Conservation (phyloP, 2,329 filamentous ascomycete genomes). For the Pseudocercospora musae region DNA sequence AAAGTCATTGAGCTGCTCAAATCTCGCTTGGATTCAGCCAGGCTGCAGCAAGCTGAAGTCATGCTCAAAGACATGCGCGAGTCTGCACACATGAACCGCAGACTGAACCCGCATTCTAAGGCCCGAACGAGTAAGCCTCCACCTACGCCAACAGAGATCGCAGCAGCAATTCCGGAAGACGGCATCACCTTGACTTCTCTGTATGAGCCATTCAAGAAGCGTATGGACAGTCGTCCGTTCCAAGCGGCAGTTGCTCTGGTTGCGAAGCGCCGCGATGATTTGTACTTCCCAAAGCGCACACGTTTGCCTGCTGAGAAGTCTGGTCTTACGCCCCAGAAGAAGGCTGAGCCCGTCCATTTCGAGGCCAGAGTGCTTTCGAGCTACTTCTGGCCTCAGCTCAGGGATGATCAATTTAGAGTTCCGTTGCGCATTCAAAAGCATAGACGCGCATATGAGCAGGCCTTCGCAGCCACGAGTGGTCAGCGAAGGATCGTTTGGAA, state of each 20-base stretch:
- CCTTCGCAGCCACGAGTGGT: conserved; percentile 76
- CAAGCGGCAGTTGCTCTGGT: conserved; percentile 28
- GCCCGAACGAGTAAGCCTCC: conserved; percentile 14
- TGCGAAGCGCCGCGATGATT: conserved; percentile 27
- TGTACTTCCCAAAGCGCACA: conserved; percentile 31
- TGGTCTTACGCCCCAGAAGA: conserved; percentile 1
- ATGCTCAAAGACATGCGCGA: conserved; percentile 94
- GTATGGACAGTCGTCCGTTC: conserved; percentile 29
- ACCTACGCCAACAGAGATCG: conserved; percentile 33
- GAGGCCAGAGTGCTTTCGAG: conserved; percentile 73
- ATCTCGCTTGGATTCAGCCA: conserved; percentile 77
- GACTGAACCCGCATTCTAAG: conserved; percentile 30
- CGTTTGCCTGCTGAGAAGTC: conserved; percentile 21
- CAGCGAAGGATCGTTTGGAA: conserved; percentile 87
- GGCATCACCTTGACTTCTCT: conserved; percentile 36
- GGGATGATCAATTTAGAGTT: conserved; percentile 65
- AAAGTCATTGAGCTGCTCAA: conserved; percentile 85
- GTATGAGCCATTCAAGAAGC: conserved; percentile 27
- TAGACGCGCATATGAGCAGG: conserved; percentile 68
- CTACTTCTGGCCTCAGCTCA: conserved; percentile 86
- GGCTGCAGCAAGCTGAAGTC: conserved; percentile 90
- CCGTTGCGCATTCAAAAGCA: conserved; percentile 57
- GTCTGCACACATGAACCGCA: conserved; percentile 60
- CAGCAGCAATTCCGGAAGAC: conserved; percentile 35
- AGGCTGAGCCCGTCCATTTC: conserved; percentile 13